Evolutionary conservation across 2,329 filamentous ascomycete species (phyloP), one percentile per base, ranked within the genome.

Genomic region (Apiospora marii): DNA sequence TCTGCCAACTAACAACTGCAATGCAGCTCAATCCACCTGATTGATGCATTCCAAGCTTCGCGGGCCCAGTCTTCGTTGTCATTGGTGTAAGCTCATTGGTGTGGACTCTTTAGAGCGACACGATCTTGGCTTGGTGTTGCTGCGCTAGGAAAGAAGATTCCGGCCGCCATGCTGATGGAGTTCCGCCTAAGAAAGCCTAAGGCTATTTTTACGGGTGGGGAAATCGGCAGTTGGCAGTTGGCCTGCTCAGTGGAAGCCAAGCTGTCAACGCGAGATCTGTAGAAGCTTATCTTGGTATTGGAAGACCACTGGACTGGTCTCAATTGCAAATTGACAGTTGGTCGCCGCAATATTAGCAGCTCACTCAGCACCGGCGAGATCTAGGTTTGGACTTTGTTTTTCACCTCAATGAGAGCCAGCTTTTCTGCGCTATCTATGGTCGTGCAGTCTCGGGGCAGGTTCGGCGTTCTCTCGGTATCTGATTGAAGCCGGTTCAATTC

Each of bases 191-290:
- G 30, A 12, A 14, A 27, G 49, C 27, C 27, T 30, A 19, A 14
- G 27, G 51, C 51, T 58, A 34, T 58, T 58, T 58, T 34, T 58
- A 58, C 51, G 51, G 27, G 51, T 34, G 51, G 51, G 16, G 51
- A 58, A 58, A 22, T 6, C 51, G 27, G 27, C 27, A 58, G 51
- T 58, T 58, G 51, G 19, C 14, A n/a, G n/a, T n/a, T 13, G 4
- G 27, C 27, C 27, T 30, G 27, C 27, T 30, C 27, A 30, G 27
- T 30, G 27, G 24, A 58, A 7, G 27, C 51, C 24, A 58, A 58
- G 13, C 24, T 19, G 16, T 58, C 51, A 34, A 58, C 51, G 14
- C 19, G 14, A 58, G 51, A 58, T 58, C 51, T 22, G 8, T 22
- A 19, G 19, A 34, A 58, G 51, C 27, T 58, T 30, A 58, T 27